Percentiles rank a stretch among this genome's conserved stretches.
phyloP scores from a whole-genome alignment of 441 rosid genomes.

The Gossypium lobatum region DNA sequence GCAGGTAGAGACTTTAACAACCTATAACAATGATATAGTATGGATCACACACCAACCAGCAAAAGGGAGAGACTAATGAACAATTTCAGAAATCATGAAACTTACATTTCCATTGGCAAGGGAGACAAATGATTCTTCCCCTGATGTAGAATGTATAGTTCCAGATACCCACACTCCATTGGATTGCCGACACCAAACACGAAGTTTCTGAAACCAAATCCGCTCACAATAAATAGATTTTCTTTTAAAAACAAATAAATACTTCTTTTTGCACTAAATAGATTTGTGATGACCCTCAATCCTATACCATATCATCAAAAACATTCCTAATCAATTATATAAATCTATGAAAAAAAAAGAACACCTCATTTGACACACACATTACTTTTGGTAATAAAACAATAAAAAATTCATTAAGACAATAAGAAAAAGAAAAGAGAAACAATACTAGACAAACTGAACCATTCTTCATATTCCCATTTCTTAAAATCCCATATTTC shows the following conservation, averaged over 20 bases:
- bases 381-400: background rate
- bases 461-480: background rate
- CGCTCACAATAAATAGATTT: background rate
- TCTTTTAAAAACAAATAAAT: background rate
- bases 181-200: constrained; percentile 70
- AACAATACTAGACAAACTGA: background rate
- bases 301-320: background rate
- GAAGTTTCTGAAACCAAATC: constrained; percentile 54
- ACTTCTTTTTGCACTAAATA: background rate
- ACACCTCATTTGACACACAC: background rate
- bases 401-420: background rate
- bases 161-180: constrained; percentile 74
- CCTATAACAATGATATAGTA: constrained; percentile 37
- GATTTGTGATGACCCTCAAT: background rate
- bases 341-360: background rate
- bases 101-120: constrained; percentile 68
- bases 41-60: constrained; percentile 20
- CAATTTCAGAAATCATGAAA: constrained; percentile 16
- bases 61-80: constrained; percentile 9
- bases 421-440: background rate
- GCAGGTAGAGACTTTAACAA: constrained; percentile 59
- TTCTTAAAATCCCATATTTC: background rate
- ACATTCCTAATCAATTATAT: background rate
- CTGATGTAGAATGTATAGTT: constrained; percentile 64
- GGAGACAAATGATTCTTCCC: constrained; percentile 58